Evolutionary conservation across 305 asterid genomes (phyloP).

Genomic region (Ilex paraguariensis): DNA sequence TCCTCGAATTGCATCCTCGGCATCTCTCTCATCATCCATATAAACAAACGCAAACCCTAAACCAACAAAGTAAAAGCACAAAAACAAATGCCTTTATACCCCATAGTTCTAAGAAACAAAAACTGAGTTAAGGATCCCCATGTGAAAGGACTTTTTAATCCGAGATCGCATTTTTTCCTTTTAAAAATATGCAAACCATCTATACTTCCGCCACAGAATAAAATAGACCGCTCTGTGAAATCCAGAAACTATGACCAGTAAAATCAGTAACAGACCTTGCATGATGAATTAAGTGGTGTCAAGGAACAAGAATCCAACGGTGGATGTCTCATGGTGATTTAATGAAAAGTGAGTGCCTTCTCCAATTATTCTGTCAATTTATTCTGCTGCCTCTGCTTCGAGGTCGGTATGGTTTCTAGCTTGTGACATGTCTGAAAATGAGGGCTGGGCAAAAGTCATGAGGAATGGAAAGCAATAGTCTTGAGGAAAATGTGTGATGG

Average conservation of each 20-base stretch:
- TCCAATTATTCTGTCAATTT: conserved; percentile 25
- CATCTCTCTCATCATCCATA: conserved; percentile 86
- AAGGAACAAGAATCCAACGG: conserved; percentile 46
- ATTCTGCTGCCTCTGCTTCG: conserved; percentile 54
- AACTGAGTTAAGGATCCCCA: conserved; percentile 14
- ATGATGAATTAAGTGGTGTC: conserved; percentile 52
- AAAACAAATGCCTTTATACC: neutral
- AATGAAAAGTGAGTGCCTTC: conserved; percentile 47
- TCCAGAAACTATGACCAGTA: conserved; percentile 37
- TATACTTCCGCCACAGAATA: conserved; percentile 28
- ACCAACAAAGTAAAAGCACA: neutral
- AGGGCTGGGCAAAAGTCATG: conserved; percentile 49
- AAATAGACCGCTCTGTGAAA: conserved; percentile 30
- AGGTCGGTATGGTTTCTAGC: conserved; percentile 31
- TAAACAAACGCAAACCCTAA: conserved; percentile 74
- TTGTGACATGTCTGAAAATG: conserved; percentile 46
- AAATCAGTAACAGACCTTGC: conserved; percentile 67
- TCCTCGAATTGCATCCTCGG: conserved; percentile 71
- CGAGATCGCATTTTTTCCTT: conserved; percentile 15
- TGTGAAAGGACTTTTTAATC: conserved; percentile 8
- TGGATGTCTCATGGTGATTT: conserved; percentile 52
- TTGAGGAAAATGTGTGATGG: conserved; percentile 43
- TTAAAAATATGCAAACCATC: conserved; percentile 22
- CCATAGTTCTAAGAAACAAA: neutral
- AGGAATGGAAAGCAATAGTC: conserved; percentile 51